A percentile compares a stretch with the other conserved stretches of the same genome.
Conservation (phyloP, 768 basidiomycete genomes). For the Xerocomus potaroensis region DNA sequence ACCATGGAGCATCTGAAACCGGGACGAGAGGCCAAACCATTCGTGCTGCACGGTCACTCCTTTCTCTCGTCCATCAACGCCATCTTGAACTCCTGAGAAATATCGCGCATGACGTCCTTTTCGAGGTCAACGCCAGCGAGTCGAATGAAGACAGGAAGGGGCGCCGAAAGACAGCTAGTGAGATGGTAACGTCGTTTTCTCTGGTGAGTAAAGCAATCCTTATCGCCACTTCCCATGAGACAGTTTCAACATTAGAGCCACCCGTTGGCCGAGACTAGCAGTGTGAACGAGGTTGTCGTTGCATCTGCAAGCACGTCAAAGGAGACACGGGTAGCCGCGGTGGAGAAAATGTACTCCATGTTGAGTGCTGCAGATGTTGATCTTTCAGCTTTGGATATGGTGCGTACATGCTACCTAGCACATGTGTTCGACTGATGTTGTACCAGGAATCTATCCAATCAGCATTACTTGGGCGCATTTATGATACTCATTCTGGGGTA, state of each 20-base stretch:
- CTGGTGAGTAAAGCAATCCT: conserved; percentile 35
- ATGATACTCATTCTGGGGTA: conserved; percentile 59
- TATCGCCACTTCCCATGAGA: neutral
- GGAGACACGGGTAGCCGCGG: conserved; percentile 53
- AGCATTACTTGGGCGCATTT: conserved; percentile 63
- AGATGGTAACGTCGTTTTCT: conserved; percentile 56
- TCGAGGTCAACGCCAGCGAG: conserved; percentile 17
- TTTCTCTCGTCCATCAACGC: conserved; percentile 63
- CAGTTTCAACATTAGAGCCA: conserved; percentile 17
- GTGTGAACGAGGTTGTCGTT: conserved; percentile 43
- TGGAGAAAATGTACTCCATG: conserved; percentile 50
- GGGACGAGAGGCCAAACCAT: conserved; percentile 5
- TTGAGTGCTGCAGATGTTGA: conserved; percentile 19
- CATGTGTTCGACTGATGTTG: conserved; percentile 3
- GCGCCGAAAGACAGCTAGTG: conserved; percentile 43
- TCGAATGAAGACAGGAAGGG: conserved; percentile 28
- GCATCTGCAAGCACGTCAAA: conserved; percentile 61
- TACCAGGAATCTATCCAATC: conserved; percentile 53
- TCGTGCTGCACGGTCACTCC: conserved; percentile 32
- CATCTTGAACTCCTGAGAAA: conserved; percentile 48
- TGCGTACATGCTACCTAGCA: neutral
- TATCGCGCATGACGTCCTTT: conserved; percentile 36
- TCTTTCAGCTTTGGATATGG: conserved; percentile 36
- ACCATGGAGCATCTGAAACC: neutral
- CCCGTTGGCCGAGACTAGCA: conserved; percentile 20